phyloP scores from a whole-genome alignment of 768 basidiomycete genomes.

The Boletus rufocinnamomeus region DNA sequence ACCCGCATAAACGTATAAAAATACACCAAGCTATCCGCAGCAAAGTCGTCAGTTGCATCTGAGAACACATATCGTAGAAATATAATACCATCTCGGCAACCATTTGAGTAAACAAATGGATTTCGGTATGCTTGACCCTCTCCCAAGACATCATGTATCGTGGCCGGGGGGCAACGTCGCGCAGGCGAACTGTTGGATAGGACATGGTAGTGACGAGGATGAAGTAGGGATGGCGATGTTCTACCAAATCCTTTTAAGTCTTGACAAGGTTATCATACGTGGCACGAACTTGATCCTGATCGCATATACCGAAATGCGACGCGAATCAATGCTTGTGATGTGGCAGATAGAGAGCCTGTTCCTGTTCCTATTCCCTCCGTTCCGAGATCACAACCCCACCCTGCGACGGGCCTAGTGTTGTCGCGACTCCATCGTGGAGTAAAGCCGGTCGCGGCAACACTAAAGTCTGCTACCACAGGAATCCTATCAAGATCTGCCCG shows the following conservation, averaged over 20 bases:
- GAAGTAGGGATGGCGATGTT: neutral
- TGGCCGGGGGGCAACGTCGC: slow-evolving; percentile 44
- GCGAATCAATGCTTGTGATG: slow-evolving; percentile 6
- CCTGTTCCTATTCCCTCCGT: neutral
- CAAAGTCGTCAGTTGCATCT: slow-evolving; percentile 4
- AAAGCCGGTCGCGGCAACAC: too few species aligned
- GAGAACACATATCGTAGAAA: neutral
- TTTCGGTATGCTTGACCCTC: slow-evolving; percentile 42
- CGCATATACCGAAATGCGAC: neutral
- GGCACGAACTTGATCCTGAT: neutral
- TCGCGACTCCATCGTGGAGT: too few species aligned
- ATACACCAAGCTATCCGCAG: slow-evolving; percentile 52
- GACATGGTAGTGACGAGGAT: slow-evolving; percentile 21
- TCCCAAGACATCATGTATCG: slow-evolving; percentile 52
- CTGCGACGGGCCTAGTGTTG: too few species aligned
- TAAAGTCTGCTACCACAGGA: neutral
- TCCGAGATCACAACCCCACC: too few species aligned
- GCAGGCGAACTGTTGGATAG: slow-evolving; percentile 37
- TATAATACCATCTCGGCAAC: slow-evolving; percentile 58
- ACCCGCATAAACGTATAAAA: slow-evolving; percentile 61
- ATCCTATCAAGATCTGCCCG: neutral
- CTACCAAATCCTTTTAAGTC: slow-evolving; percentile 12
- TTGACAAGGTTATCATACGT: neutral
- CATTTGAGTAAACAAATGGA: slow-evolving; percentile 58
- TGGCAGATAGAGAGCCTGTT: slow-evolving; percentile 5